These are phyloP conservation scores for Closterium sp. DNA, from an alignment of 139 green algal genomes.

Conservation along the genomic window DNA sequence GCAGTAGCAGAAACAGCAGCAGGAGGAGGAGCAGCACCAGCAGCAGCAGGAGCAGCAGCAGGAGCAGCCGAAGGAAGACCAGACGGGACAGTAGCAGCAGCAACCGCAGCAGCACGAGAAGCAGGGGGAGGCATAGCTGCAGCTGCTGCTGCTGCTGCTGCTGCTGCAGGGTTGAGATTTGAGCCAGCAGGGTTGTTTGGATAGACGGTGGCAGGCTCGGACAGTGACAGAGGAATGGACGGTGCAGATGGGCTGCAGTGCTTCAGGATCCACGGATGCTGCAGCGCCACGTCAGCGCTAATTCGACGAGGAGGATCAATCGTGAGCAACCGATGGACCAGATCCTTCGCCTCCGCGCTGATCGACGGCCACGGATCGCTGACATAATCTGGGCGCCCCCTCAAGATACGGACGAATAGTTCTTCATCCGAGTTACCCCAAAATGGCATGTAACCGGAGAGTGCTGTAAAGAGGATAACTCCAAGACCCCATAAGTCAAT, in stretches of 20 bases:
- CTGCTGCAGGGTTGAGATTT: too few species aligned
- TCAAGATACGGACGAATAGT: slow-evolving; percentile 72
- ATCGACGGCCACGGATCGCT: slow-evolving; percentile 71
- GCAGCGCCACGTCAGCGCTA: slow-evolving; percentile 74
- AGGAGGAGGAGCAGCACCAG: neutral
- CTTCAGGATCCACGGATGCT: slow-evolving; percentile 72
- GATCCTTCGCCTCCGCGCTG: slow-evolving; percentile 53
- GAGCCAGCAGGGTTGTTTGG: neutral
- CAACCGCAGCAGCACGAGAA: neutral
- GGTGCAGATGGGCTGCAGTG: neutral
- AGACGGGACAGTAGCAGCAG: neutral
- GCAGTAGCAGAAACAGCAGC: too few species aligned
- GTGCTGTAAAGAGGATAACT: neutral
- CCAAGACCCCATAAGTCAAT: slow-evolving; percentile 1
- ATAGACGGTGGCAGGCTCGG: neutral
- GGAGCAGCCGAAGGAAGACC: neutral
- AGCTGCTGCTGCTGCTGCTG: too few species aligned
- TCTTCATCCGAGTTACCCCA: slow-evolving; percentile 81
- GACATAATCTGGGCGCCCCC: slow-evolving; percentile 65
- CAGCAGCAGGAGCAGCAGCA: neutral
- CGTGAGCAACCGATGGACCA: slow-evolving; percentile 56
- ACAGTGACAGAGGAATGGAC: neutral
- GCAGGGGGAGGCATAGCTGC: neutral
- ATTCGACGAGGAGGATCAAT: slow-evolving; percentile 72
- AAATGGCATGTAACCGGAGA: slow-evolving; percentile 67